Evolutionary conservation across 345 rosid genomes (phyloP), one percentile per base, ranked within the genome.

Genomic region (Bruguiera parviflora): DNA sequence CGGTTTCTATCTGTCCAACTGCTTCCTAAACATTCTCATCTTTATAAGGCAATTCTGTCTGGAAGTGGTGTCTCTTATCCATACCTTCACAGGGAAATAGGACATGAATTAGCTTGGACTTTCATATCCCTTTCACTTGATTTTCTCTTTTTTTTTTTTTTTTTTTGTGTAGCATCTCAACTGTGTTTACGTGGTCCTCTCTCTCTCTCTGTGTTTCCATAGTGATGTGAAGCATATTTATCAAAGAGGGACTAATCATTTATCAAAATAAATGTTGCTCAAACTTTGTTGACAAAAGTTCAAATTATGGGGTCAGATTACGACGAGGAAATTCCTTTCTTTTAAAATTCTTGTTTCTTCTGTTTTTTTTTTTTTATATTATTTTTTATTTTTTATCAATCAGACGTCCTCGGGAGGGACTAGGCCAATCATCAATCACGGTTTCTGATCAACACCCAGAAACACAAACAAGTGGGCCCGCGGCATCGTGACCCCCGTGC

Each of bases 51-150:
- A n/a, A 24, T 57, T 71, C 58, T 75, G 65, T 82, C 81, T 79
- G 87, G 83, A 53, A 71, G 60, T 58, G 22, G 58, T 63, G 46
- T 43, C 27, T 58, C 83, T 77, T 78, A 66, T 78, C 85, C 79
- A 65, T 53, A 67, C 37, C 69, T 22, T 7, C 29, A 13, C 8
- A 22, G 56, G 49, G 49, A 43, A 61, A 43, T 60, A 25, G 64
- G 74, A 69, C 47, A 31, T 67, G 60, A 35, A 25, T 77, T 67
- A 13, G 31, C n/a, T 52, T 49, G 37, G 31, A 11, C 66, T 74
- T 61, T 60, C 72, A 73, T 56, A 35, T 78, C 76, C 22, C 68
- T 74, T 33, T 74, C 79, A 11, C 24, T 61, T 70, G n/a, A 43
- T 28, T 25, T 63, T 21, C 7, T 4, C 3, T 29, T 29, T 28